Evolutionary conservation across 768 basidiomycete genomes (phyloP), one percentile per base, ranked within the genome.

Genomic region (Leccinum pellstonianum): DNA sequence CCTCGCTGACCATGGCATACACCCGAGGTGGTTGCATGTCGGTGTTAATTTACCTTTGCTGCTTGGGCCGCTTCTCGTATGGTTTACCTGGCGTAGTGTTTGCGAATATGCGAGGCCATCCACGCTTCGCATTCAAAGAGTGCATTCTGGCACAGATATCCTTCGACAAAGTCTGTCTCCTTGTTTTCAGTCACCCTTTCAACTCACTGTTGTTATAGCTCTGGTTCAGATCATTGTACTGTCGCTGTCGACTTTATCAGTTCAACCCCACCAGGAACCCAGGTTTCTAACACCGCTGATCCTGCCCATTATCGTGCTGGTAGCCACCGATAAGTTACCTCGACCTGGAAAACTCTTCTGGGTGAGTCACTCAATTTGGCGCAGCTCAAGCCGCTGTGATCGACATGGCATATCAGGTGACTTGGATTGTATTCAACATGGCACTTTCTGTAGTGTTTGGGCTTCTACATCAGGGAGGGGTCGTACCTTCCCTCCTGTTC

Each of bases 31-130:
- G 77, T 67, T 79, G 5, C 77, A 78, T 58, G 52, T 74, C 33
- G 67, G 70, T 21, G 73, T 79, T 31, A 79, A 79, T 61, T 58
- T 79, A 10, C 77, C 77, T 17, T 71, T 79, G 70, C 59, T 79
- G 14, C 64, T 78, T 4, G 74, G 77, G 17, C 77, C 77, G 4
- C 57, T 71, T 12, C n/a, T 76, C n/a, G 54, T 70, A 9, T 66
- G 68, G 70, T 55, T 67, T 57, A 50, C 54, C 51, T 59, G 67
- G 57, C 55, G 52, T 8, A 62, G 52, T 17, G 43, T 63, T 47
- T 49, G 31, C 61, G 41, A 57, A 14, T 60, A 46, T 49, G 19
- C 59, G 38, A 57, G 37, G n/a, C 55, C 54, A 23, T 35, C 51
- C 11, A 8, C 17, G 41, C 54, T 12, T 21, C 56, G 50, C 25